Base-by-base conservation (phyloP, 2,329 filamentous ascomycete species). In the Exutisphaerella laricina region DNA sequence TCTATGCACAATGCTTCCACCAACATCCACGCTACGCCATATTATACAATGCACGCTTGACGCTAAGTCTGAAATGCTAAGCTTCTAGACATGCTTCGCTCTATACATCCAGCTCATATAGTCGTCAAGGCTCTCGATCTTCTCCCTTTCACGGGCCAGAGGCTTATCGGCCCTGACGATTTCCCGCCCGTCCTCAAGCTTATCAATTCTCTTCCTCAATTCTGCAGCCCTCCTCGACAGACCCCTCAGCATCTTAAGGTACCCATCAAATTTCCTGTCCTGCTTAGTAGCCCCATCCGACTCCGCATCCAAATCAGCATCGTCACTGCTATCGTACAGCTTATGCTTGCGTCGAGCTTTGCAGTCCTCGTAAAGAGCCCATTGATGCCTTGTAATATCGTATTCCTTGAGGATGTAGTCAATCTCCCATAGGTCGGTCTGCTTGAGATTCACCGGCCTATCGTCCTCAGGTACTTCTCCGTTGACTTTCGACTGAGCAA, bases 391-490 rank as follows among this genome's bases (percentile, higher is more conserved):
- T 1, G 45, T 38, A 2, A 63, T 50, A 0, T 64, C 39, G 2
- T 88, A 69, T 51, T 89, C 84, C 33, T 75, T 73, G 35, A 96
- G 67, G 25, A 80, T 74, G 64, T 94, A 96, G 55, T 92, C 79
- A n/a, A 96, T 70, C 0, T 68, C 63, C 89, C 89, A 96, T 5
- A 68, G 58, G 51, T 79, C 73, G 0, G 56, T 14, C 10, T 56
- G 22, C 0, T 39, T 63, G 33, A 82, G 60, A 0, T 70, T 54
- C 1, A 65, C 51, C 0, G 88, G 85, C 3, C 88, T 80, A 0
- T 68, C 59, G 1, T 43, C 33, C 10, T 46, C 17, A 23, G 87
- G 77, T 41, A 76, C 74, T 9, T 68, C 41, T 13, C 77, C 81
- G 57, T 92, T 83, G 41, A 94, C 75, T 50, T 76, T 78, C 69